Percentiles rank a stretch among this genome's conserved stretches.
These are phyloP conservation scores for Coniella vitis DNA, from an alignment of 2,329 filamentous ascomycete genomes.

Conservation along the genomic window DNA sequence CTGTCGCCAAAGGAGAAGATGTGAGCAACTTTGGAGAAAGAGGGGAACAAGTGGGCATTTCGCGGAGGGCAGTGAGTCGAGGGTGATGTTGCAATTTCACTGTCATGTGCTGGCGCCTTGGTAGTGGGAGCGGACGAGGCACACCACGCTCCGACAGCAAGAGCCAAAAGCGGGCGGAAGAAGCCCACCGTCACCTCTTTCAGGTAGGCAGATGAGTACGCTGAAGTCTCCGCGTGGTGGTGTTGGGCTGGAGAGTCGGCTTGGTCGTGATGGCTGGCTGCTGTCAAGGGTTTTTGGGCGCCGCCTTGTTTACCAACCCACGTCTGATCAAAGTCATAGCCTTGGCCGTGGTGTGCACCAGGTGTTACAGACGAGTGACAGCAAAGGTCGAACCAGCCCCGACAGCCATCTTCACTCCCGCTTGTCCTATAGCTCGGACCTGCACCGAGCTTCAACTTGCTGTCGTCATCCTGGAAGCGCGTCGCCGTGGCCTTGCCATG, in stretches of 20 bases:
- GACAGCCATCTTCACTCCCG: background rate
- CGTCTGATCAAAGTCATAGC: background rate
- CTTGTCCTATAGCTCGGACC: no score
- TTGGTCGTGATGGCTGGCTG: no score
- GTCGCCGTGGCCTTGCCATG: no score
- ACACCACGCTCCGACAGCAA: constrained; percentile 5
- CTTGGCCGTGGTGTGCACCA: background rate
- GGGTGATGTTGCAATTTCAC: constrained; percentile 31
- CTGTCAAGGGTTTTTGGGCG: no score
- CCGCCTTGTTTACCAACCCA: background rate
- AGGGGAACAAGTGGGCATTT: no score
- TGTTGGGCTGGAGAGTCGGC: no score
- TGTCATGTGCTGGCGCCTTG: constrained; percentile 16
- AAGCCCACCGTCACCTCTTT: constrained; percentile 2
- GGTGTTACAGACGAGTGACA: background rate
- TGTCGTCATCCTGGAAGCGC: no score
- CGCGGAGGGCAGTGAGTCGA: no score
- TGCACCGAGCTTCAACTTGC: no score
- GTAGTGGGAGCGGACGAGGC: background rate
- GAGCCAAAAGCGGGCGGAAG: background rate
- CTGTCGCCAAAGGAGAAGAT: constrained; percentile 30
- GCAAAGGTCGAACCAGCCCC: background rate
- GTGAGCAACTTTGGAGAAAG: constrained; percentile 12
- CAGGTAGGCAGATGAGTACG: background rate
- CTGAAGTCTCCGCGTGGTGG: background rate